Evolutionary conservation across 176 grass and related monocot species (phyloP).

Genomic region (Secale cereale): DNA sequence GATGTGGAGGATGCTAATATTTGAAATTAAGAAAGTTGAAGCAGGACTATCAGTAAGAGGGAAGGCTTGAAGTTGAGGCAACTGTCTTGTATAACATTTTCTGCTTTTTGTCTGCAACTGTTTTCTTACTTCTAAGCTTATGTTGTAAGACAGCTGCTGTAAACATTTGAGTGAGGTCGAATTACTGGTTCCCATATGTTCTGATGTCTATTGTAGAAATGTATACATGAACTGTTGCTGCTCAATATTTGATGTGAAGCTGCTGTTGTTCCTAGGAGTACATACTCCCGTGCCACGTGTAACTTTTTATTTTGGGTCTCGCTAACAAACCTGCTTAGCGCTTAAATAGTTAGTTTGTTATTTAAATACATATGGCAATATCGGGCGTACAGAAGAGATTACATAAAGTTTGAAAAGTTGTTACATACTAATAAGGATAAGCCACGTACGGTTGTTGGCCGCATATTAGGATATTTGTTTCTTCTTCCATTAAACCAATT

Average conservation of each 20-base stretch:
- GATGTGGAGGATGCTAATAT: conserved; percentile 99
- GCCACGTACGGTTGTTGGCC: too few relatives aligned
- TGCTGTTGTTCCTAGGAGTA: too few relatives aligned
- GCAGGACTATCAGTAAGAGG: conserved; percentile 56
- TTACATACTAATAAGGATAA: too few relatives aligned
- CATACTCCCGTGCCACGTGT: too few relatives aligned
- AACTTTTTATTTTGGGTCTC: too few relatives aligned
- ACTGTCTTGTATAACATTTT: conserved; percentile 32
- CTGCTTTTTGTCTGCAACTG: conserved; percentile 18
- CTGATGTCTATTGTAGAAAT: conserved; percentile 13
- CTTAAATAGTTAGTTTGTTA: too few relatives aligned
- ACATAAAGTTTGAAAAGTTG: too few relatives aligned
- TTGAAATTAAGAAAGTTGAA: conserved; percentile 98
- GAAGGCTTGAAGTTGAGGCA: conserved; percentile 34
- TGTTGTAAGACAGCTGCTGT: conserved; percentile 7
- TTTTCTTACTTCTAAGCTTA: conserved; percentile 27
- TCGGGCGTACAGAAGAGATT: too few relatives aligned
- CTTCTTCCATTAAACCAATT: too few relatives aligned
- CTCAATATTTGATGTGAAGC: neutral
- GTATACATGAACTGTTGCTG: conserved; percentile 1
- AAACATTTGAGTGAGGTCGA: conserved; percentile 23
- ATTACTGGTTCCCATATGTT: conserved; percentile 4
- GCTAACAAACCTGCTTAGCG: too few relatives aligned
- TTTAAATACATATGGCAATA: too few relatives aligned
- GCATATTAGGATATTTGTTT: too few relatives aligned